Evolutionary conservation across 1,284 basidiomycete species (phyloP), one percentile per base, ranked within the genome.

Genomic region (Sanghuangporus sanghuang): DNA sequence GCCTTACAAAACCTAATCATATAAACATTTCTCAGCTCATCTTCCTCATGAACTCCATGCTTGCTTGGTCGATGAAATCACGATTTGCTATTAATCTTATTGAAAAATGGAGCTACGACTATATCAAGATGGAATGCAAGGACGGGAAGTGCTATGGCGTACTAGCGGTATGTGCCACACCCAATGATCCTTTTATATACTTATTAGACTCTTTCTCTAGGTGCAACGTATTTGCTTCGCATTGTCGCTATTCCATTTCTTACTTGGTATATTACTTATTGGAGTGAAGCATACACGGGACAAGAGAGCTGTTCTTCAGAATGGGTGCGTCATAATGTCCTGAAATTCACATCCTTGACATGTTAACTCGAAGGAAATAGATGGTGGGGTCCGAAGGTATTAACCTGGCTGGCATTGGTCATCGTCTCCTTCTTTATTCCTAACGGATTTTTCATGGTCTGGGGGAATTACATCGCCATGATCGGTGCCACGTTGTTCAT

Each of bases 301-400:
- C 66, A 95, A 93, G 74, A 86, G 96, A 21, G 93, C 96, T 1
- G 89, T 94, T 11, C 87, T 99, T 64, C 96, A 99, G 80, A 99
- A 99, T 73, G 96, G 96, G 90, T 94, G 73, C 14, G 55, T 62
- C 12, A 50, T n/a, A 32, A 18, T 72, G 14, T 46, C 9, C 39
- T 39, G 35, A 49, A 27, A 12, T 35, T 32, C 53, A 23, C 57
- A 11, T 6, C 54, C 7, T 49, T 21, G 6, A 14, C 27, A 35
- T 40, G 16, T 46, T 46, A 11, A 21, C 23, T 18, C 12, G 16
- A 36, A 35, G 50, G 23, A 62, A 59, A 67, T 69, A 95, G 93
- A 35, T 99, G 96, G 96, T 99, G 96, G 96, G 96, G 96, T 40
- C 96, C 95, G 12, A 99, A 99, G 74, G 87, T 95, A 40, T 79